Conservation (phyloP, 2,329 filamentous ascomycete genomes). For the Arthroderma uncinatum region DNA sequence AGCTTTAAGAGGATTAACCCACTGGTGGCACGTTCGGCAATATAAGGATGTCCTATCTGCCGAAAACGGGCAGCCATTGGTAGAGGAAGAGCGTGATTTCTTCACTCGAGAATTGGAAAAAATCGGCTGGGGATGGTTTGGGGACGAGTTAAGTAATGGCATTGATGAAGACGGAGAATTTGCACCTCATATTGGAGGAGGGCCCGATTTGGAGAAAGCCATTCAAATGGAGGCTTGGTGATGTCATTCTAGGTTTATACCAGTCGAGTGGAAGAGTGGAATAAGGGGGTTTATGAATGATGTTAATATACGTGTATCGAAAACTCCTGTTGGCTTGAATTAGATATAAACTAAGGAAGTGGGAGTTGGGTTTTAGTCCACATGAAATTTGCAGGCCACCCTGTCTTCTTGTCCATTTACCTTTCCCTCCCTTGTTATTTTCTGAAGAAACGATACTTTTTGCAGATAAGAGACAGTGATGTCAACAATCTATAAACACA, state of each 20-base stretch:
- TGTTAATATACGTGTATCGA: no score
- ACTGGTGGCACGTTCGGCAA: slow-evolving; percentile 81
- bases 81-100: slow-evolving; percentile 67
- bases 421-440: no score
- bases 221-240: slow-evolving; percentile 1
- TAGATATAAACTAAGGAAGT: background rate
- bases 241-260: background rate
- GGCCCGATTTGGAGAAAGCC: slow-evolving; percentile 24
- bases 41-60: slow-evolving; percentile 65
- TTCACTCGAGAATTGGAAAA: slow-evolving; percentile 67
- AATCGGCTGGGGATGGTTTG: slow-evolving; percentile 44
- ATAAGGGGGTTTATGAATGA: no score
- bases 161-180: slow-evolving; percentile 22
- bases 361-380: background rate
- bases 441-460: background rate
- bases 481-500: background rate
- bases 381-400: background rate
- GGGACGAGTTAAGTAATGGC: slow-evolving; percentile 24
- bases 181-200: slow-evolving; percentile 10
- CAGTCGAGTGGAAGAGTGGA: no score
- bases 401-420: no score
- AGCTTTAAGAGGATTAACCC: slow-evolving; percentile 74
- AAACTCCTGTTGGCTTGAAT: no score
- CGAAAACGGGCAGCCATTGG: slow-evolving; percentile 41
- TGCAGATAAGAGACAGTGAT: background rate